Evolutionary conservation across 257 asterid genomes (phyloP).

Genomic region (Vinca minor): DNA sequence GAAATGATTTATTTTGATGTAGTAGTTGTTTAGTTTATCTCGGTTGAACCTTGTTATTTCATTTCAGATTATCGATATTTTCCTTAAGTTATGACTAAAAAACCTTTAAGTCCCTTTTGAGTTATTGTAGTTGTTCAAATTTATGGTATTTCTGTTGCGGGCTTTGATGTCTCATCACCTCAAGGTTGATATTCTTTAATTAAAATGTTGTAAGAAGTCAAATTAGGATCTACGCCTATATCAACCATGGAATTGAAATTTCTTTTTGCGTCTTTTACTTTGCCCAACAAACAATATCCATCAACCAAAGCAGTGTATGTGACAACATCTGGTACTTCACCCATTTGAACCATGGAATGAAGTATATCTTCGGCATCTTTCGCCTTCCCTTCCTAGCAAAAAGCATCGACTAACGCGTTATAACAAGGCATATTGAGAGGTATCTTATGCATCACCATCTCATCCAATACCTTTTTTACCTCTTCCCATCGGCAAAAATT

Average conservation of each 20-base stretch:
- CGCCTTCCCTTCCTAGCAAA: conserved; percentile 14
- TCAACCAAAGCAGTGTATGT: not conserved
- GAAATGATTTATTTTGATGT: too few species aligned
- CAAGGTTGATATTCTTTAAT: conserved; percentile 11
- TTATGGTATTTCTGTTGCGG: too few species aligned
- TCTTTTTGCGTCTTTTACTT: not conserved
- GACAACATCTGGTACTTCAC: not conserved
- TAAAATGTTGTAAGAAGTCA: not conserved
- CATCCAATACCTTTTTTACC: conserved; percentile 8
- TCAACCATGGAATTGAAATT: not conserved
- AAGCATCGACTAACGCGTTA: conserved; percentile 11
- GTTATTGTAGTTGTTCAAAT: too few species aligned
- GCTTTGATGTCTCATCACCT: too few species aligned
- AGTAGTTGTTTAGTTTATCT: too few species aligned
- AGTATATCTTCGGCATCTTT: not conserved
- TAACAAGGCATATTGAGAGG: not conserved
- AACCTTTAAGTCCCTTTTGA: too few species aligned
- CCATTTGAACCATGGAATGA: not conserved
- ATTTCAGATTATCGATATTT: too few species aligned
- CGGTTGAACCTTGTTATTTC: too few species aligned
- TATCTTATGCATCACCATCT: conserved; percentile 2
- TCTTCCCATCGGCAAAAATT: conserved; percentile 16
- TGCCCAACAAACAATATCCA: conserved; percentile 11
- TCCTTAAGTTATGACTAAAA: too few species aligned
- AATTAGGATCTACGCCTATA: not conserved